Evolutionary conservation across 176 grass and related monocot species (phyloP).

Genomic region (Musa beccarii): DNA sequence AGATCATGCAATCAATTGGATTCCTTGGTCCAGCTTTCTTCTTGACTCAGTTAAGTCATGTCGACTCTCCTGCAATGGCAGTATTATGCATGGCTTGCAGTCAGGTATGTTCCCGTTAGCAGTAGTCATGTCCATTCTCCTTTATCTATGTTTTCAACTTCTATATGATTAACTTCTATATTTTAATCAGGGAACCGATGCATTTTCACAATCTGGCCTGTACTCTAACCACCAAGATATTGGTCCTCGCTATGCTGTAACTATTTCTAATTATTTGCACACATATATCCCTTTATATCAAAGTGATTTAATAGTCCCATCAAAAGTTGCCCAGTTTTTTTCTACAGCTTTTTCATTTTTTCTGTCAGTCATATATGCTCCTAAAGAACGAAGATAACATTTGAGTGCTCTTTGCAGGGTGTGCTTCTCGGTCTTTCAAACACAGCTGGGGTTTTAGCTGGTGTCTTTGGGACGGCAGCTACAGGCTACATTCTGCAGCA

Average conservation of each 20-base stretch:
- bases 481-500: slow-evolving; percentile 97
- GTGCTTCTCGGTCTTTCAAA: slow-evolving; percentile 88
- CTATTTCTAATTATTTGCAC: slow-evolving; percentile 6
- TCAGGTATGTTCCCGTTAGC: slow-evolving; percentile 45
- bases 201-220: slow-evolving; percentile 90
- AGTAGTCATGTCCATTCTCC: not conserved
- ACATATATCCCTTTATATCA: not conserved
- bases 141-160: not conserved
- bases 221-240: slow-evolving; percentile 99
- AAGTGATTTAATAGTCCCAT: not conserved
- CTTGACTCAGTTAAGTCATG: slow-evolving; percentile 88
- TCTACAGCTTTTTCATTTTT: not conserved
- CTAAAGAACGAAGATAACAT: no score
- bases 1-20: slow-evolving; percentile 99
- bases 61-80: slow-evolving; percentile 76
- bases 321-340: not conserved
- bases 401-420: slow-evolving; percentile 43
- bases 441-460: slow-evolving; percentile 86
- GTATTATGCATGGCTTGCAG: slow-evolving; percentile 92
- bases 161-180: not conserved
- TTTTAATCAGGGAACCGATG: slow-evolving; percentile 65
- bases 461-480: slow-evolving; percentile 84
- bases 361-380: not conserved
- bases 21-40: slow-evolving; percentile 98
- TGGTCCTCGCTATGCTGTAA: slow-evolving; percentile 77